A percentile compares a stretch with the other conserved stretches of the same genome.
Conservation (phyloP, 225 moss, liverwort and hornwort species). For the Pseudoscleropodium purum region DNA sequence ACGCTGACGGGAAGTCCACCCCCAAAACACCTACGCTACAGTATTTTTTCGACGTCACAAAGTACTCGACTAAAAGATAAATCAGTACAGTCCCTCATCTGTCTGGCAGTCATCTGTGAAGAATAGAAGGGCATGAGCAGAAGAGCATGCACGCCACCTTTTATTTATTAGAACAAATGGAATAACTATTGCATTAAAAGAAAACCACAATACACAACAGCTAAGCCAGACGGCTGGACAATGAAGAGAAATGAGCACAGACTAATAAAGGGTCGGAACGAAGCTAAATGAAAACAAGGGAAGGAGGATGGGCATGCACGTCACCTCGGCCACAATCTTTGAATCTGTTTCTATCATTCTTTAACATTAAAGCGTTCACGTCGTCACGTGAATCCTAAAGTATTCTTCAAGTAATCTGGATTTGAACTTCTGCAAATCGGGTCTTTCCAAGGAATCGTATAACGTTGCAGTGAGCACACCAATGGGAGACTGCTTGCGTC, state of each 20-base stretch:
- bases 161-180: too few species aligned
- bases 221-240: too few species aligned
- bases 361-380: background rate
- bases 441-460: background rate
- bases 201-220: too few species aligned
- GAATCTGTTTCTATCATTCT: background rate
- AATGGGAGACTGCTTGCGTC: background rate
- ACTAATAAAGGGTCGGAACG: too few species aligned
- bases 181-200: too few species aligned
- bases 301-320: background rate
- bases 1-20: background rate
- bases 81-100: background rate
- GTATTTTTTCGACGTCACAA: background rate
- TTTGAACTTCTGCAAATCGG: background rate
- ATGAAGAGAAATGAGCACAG: too few species aligned
- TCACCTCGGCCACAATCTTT: background rate
- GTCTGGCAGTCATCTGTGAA: background rate
- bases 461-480: background rate
- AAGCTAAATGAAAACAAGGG: too few species aligned
- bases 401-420: background rate
- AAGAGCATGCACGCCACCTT: background rate
- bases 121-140: background rate
- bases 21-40: background rate
- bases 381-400: background rate
- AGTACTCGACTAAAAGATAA: background rate